Evolutionary conservation across 2,329 filamentous ascomycete species (phyloP).

Genomic region (Oidium heveae): DNA sequence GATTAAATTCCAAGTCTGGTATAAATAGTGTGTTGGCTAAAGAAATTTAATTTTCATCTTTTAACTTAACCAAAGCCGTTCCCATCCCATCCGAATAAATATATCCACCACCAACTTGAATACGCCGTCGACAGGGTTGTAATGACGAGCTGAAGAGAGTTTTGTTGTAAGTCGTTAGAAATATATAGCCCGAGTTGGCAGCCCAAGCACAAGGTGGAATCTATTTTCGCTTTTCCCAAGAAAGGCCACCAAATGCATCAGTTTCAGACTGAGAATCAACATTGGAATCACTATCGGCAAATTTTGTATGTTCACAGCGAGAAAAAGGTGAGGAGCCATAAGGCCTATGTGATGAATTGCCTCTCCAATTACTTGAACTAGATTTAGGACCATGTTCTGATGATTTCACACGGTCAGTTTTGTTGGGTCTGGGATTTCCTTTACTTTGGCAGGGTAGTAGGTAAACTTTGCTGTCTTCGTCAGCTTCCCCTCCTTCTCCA

Average conservation of each 20-base stretch:
- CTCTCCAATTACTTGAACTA: neutral
- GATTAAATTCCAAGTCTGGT: neutral
- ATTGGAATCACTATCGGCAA: neutral
- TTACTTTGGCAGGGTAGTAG: neutral
- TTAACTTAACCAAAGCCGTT: neutral
- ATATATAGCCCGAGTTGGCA: neutral
- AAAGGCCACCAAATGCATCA: no score
- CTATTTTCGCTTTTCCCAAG: constrained; percentile 1
- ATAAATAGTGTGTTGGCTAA: neutral
- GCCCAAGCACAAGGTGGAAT: neutral
- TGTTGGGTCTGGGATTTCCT: neutral
- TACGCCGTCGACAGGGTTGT: neutral
- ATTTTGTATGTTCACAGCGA: neutral
- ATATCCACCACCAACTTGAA: neutral
- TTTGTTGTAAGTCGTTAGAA: neutral
- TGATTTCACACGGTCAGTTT: neutral
- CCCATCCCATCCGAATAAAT: neutral
- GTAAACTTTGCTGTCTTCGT: neutral
- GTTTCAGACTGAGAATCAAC: neutral
- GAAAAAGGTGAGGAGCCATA: neutral
- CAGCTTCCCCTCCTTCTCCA: neutral
- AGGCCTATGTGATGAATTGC: neutral
- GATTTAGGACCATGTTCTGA: neutral
- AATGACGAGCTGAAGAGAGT: neutral
- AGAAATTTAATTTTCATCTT: neutral